Base-by-base conservation (phyloP, 345 rosid species). In the Carallia pectinifolia region DNA sequence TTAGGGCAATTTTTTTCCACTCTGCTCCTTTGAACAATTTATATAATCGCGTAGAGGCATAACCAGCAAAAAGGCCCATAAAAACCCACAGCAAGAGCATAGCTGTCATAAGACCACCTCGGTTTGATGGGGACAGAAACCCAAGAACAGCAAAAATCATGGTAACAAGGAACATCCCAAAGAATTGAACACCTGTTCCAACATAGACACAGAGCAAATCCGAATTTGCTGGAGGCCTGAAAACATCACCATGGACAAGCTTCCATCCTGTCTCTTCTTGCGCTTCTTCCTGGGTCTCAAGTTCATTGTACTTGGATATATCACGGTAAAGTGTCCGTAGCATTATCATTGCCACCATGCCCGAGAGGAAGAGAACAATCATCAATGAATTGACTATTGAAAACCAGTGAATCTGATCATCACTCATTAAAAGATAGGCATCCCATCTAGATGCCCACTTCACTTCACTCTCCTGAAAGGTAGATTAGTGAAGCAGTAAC, bases 361-460 rank as follows among this genome's bases (percentile, higher is more conserved):
- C 85, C 34, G 85, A 82, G 50, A 82, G 85, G 64, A 82, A 82
- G 30, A 82, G 79, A 18, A 82, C 85, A 61, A 76, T 76, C 75
- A 82, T 79, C 67, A 82, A 58, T 27, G 85, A 82, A 60, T 82
- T 79, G 54, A 79, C 79, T 6, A 82, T 79, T 17, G 85, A 81
- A 65, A 81, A 81, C 82, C 82, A 81, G 73, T 81, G 85, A 29
- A 81, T 81, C 56, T 79, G 82, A 64, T 79, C 73, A 38, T 79
- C 82, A 48, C 69, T 82, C 85, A 79, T 82, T 27, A 79, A 70
- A 55, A 82, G 85, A 59, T 82, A 82, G 7, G 79, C 69, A 58
- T 82, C 85, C 85, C 85, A 82, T 56, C 85, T 71, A 16, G 85
- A 82, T 15, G 82, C 85, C 85, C 85, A 82, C 74, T 82, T 82